phyloP scores from a whole-genome alignment of 176 grass and related monocot genomes.

The Avena eriantha region DNA sequence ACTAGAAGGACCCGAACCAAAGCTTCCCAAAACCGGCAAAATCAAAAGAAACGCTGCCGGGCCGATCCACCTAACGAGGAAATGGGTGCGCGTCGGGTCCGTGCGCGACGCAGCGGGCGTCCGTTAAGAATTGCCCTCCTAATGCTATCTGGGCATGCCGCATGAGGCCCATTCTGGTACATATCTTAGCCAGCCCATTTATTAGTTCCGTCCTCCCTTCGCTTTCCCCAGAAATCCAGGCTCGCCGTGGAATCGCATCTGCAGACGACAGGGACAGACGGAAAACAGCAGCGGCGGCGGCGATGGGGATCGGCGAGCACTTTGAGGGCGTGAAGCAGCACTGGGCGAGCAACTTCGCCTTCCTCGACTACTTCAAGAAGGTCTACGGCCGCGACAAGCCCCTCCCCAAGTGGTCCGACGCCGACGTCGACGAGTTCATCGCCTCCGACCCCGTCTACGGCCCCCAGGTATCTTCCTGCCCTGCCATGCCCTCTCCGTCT shows the following conservation, averaged over 20 bases:
- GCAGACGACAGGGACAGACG: not conserved
- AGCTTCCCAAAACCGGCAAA: no score
- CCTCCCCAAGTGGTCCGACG: constrained; percentile 85
- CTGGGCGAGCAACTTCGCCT: constrained; percentile 90
- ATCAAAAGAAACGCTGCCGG: no score
- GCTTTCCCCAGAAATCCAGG: constrained; percentile 4
- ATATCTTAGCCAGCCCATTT: not conserved
- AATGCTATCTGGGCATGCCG: not conserved
- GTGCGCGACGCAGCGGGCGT: no score
- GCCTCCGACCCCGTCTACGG: constrained; percentile 83
- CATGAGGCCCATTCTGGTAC: not conserved
- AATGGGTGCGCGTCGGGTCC: no score
- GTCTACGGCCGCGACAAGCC: constrained; percentile 74
- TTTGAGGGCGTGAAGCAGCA: constrained; percentile 87
- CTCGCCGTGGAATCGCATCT: constrained; percentile 25
- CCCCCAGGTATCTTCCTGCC: constrained; percentile 59
- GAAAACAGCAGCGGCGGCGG: constrained; percentile 13
- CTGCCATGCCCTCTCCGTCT: not conserved
- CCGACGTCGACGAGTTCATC: constrained; percentile 93
- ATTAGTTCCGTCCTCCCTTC: not conserved
- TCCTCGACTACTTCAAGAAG: constrained; percentile 99
- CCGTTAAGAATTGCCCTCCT: not conserved
- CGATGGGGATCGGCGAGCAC: constrained; percentile 70
- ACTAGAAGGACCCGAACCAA: no score
- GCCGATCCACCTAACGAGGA: no score